phyloP scores from a whole-genome alignment of 352 stramenopile species.

The Elongisporangium anandrum region DNA sequence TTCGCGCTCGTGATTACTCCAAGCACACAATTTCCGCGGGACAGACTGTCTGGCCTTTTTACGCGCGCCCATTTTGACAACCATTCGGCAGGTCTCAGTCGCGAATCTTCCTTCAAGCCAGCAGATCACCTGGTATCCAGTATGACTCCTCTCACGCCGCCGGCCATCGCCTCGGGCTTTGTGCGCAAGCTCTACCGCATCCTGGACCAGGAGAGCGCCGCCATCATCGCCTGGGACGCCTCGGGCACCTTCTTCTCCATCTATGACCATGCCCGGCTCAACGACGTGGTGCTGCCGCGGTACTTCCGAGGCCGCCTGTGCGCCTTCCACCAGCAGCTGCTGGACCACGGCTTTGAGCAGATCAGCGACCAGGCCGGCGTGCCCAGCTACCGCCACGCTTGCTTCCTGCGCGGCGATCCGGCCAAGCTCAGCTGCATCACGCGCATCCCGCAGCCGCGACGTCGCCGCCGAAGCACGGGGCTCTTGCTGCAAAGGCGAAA shows the following conservation, averaged over 20 bases:
- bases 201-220: conserved; percentile 61
- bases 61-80: no score
- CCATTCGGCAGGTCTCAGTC: no score
- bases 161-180: conserved; percentile 75
- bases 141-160: no score
- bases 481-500: conserved; percentile 33
- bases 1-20: no score
- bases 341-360: conserved; percentile 68
- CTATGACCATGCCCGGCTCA: conserved; percentile 53
- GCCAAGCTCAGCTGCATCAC: conserved; percentile 54
- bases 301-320: conserved; percentile 67
- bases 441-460: conserved; percentile 26
- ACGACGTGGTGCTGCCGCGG: conserved; percentile 46
- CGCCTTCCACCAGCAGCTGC: conserved; percentile 73
- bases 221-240: conserved; percentile 57
- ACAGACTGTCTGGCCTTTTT: no score
- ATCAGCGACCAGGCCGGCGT: conserved; percentile 38
- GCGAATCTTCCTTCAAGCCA: no score
- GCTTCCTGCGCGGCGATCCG: conserved; percentile 52
- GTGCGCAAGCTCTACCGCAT: conserved; percentile 83
- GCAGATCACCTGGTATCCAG: no score
- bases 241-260: conserved; percentile 62
- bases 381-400: conserved; percentile 43
- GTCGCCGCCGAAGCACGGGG: no score
- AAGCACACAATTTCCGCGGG: no score